Evolutionary conservation across 2,329 filamentous ascomycete species (phyloP), one percentile per base, ranked within the genome.

Genomic region (Rutstroemia sp.): DNA sequence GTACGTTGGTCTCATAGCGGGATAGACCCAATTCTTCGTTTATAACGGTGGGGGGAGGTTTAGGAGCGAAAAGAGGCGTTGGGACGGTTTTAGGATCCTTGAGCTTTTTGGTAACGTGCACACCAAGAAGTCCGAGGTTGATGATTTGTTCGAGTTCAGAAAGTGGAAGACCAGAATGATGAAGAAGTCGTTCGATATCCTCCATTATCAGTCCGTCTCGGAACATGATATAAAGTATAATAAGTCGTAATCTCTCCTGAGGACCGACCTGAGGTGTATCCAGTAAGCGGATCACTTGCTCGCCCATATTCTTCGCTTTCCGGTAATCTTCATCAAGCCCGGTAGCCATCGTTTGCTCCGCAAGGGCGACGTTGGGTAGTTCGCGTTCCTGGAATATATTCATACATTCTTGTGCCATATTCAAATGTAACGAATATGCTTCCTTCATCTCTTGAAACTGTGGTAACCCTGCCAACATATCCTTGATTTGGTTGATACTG

Each of bases 371-470:
- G 67, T 99, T 94, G 6, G 88, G 80, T 6, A 99, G 78, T 68
- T 95, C 96, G 69, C 86, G 82, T 52, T 83, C 76, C 69, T 95
- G 86, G 66, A 99, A 99, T 39, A 88, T 82, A 64, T 90, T 90
- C 92, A 97, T 97, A 70, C 91, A 95, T 69, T 96, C 91, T 69
- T 96, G 88, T 1, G 94, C 94, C 92, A 99, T 97, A 63, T 86
- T 92, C 44, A 99, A 77, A 72, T 99, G 94, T 54, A 99, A 76
- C 0, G 92, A 94, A 71, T 97, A 99, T 1, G 89, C 86, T 68
- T 95, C 90, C 71, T 97, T 96, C 78, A 94, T 89, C 71, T 95
- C 88, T 67, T 95, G 89, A 67, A 96, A 99, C 68, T 97, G 89
- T 12, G 92, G 91, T 58, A 99, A 75, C 8, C 92, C 92, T 14